Percentiles rank a stretch among this genome's conserved stretches.
These are phyloP conservation scores for Calycina marina DNA, from an alignment of 2,329 filamentous ascomycete species.

Conservation along the genomic window DNA sequence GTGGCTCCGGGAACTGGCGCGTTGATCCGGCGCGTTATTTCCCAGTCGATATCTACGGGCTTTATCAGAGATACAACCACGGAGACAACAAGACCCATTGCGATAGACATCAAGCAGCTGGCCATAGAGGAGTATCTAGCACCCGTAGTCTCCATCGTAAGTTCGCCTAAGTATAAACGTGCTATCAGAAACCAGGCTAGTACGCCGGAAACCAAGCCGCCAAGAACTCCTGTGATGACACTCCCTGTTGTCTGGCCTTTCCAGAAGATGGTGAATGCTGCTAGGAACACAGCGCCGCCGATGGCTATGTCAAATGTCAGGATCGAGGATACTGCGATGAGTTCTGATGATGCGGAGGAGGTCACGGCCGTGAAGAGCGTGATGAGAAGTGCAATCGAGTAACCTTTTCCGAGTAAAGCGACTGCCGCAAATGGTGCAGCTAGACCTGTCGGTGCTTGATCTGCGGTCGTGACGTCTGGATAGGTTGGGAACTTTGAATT, in stretches of 20 bases:
- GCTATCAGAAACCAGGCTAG: neutral
- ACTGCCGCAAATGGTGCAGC: constrained; percentile 18
- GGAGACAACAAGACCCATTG: constrained; percentile 1
- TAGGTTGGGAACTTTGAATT: constrained; percentile 28
- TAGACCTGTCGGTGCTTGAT: constrained; percentile 12
- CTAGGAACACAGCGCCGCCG: constrained; percentile 38
- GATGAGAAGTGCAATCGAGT: constrained; percentile 26
- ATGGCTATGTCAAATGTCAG: constrained; percentile 60
- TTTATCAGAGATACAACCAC: constrained; percentile 1
- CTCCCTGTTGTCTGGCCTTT: constrained; percentile 31
- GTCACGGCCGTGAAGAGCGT: constrained; percentile 36
- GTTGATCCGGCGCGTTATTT: constrained; percentile 4
- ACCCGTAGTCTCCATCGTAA: neutral
- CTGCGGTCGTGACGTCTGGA: constrained; percentile 7
- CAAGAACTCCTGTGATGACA: constrained; percentile 19
- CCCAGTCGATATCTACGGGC: constrained; percentile 5
- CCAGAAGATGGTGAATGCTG: constrained; percentile 37
- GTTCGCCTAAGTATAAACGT: neutral
- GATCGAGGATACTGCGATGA: constrained; percentile 51
- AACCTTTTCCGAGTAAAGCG: constrained; percentile 18
- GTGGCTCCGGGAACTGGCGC: neutral
- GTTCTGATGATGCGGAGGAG: constrained; percentile 31
- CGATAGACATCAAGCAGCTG: neutral
- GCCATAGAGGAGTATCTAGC: neutral
- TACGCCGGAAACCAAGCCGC: neutral